Evolutionary conservation across 1,284 basidiomycete genomes (phyloP).

Genomic region (Cryptococcus sp.): DNA sequence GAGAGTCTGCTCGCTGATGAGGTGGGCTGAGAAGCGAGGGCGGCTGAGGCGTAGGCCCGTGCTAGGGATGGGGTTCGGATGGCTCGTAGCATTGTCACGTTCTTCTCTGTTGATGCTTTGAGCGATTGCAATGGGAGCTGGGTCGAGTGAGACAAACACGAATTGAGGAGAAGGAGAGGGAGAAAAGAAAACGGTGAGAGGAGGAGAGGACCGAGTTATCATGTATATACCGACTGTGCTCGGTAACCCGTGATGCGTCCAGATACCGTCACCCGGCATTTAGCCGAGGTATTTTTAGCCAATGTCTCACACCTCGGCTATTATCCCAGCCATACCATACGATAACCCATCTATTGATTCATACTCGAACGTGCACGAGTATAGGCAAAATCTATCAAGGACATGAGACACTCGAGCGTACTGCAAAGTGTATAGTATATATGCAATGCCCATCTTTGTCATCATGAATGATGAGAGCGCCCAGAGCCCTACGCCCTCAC

Average conservation of each 20-base stretch:
- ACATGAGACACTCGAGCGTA: too few relatives aligned
- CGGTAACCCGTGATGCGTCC: slow-evolving; percentile 7
- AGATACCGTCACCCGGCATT: too few relatives aligned
- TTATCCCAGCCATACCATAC: not conserved
- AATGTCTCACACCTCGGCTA: not conserved
- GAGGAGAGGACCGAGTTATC: not conserved
- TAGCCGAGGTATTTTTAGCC: not conserved
- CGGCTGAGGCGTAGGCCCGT: slow-evolving; percentile 31
- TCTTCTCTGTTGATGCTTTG: slow-evolving; percentile 4
- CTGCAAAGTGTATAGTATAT: too few relatives aligned
- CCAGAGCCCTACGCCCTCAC: too few relatives aligned
- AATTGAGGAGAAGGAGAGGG: not conserved
- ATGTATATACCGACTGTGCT: slow-evolving; percentile 4
- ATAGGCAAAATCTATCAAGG: too few relatives aligned
- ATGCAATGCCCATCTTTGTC: too few relatives aligned
- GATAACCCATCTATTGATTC: not conserved
- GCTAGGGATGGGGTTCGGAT: slow-evolving; percentile 5
- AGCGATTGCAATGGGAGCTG: not conserved
- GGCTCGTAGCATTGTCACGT: not conserved
- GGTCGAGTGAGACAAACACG: too few relatives aligned
- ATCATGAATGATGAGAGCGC: too few relatives aligned
- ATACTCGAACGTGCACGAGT: not conserved
- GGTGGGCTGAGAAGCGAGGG: slow-evolving; percentile 12
- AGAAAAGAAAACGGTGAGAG: not conserved
- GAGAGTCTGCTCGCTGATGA: slow-evolving; percentile 23